phyloP scores from a whole-genome alignment of 306 rosid genomes.

The Rubus idaeus region DNA sequence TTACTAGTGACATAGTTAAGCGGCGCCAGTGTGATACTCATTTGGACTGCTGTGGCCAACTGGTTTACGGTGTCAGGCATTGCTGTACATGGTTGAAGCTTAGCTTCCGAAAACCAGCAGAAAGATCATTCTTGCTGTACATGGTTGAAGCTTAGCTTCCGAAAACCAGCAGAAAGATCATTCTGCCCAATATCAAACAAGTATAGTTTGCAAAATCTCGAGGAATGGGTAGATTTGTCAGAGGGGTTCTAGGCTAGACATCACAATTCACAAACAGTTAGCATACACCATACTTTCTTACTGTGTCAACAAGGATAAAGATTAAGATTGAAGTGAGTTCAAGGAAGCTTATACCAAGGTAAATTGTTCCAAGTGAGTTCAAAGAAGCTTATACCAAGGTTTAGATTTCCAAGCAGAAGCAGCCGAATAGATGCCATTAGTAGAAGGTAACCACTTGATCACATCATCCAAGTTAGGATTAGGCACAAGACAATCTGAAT shows the following conservation, averaged over 20 bases:
- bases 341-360: constrained; percentile 3
- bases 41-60: constrained; percentile 69
- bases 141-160: constrained; percentile 62
- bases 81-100: constrained; percentile 50
- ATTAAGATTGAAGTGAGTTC: not conserved
- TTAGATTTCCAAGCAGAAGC: too few relatives aligned
- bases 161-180: constrained; percentile 70
- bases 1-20: not conserved
- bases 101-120: too few relatives aligned
- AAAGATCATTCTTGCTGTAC: too few relatives aligned
- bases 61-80: constrained; percentile 67
- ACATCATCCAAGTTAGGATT: too few relatives aligned
- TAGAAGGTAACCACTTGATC: too few relatives aligned
- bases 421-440: too few relatives aligned
- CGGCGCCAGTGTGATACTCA: constrained; percentile 27
- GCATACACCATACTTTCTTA: not conserved
- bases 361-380: not conserved
- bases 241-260: constrained; percentile 47
- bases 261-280: not conserved
- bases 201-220: constrained; percentile 55
- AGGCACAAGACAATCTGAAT: too few relatives aligned
- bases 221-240: constrained; percentile 64
- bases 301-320: not conserved
- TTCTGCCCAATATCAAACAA: constrained; percentile 72
- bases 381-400: too few relatives aligned